Evolutionary conservation across 352 stramenopile genomes (phyloP).

Genomic region (Phytopythium sindhum): DNA sequence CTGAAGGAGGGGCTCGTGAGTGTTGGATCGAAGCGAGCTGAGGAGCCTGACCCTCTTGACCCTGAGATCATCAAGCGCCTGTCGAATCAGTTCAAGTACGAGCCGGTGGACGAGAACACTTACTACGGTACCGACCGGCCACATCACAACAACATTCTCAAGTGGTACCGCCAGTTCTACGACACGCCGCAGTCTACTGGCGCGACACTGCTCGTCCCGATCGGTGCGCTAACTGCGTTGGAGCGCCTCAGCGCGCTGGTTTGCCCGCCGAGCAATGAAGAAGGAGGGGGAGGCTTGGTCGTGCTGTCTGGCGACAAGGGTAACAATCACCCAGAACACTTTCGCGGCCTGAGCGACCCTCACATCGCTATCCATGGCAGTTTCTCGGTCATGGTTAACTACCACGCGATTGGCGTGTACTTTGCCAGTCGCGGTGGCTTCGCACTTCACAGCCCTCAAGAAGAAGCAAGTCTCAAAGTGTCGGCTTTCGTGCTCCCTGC

Average conservation of each 20-base stretch:
- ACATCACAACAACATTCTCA: conserved; percentile 89
- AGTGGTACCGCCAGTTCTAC: conserved; percentile 90
- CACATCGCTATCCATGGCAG: conserved; percentile 95
- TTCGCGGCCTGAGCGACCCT: conserved; percentile 87
- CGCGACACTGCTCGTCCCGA: conserved; percentile 88
- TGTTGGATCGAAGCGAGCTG: conserved; percentile 65
- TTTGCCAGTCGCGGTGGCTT: conserved; percentile 90
- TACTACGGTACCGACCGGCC: conserved; percentile 76
- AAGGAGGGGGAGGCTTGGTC: conserved; percentile 41
- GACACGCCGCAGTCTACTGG: conserved; percentile 42
- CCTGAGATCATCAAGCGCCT: conserved; percentile 93
- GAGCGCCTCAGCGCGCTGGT: conserved; percentile 64
- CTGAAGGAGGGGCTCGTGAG: conserved; percentile 91
- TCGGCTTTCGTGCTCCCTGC: conserved; percentile 79
- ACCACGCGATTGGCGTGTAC: conserved; percentile 91
- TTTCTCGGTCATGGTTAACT: conserved; percentile 96
- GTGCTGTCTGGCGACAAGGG: conserved; percentile 93
- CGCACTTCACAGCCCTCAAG: conserved; percentile 89
- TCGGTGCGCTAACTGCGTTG: conserved; percentile 84
- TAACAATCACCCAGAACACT: conserved; percentile 92
- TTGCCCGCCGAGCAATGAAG: conserved; percentile 10
- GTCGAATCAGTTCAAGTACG: conserved; percentile 88
- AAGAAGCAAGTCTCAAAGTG: conserved; percentile 92
- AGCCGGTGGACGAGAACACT: conserved; percentile 54
- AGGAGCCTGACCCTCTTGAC: conserved; percentile 84